Conservation (phyloP, 495 filamentous ascomycete species). For the Penicillium bovifimosum region DNA sequence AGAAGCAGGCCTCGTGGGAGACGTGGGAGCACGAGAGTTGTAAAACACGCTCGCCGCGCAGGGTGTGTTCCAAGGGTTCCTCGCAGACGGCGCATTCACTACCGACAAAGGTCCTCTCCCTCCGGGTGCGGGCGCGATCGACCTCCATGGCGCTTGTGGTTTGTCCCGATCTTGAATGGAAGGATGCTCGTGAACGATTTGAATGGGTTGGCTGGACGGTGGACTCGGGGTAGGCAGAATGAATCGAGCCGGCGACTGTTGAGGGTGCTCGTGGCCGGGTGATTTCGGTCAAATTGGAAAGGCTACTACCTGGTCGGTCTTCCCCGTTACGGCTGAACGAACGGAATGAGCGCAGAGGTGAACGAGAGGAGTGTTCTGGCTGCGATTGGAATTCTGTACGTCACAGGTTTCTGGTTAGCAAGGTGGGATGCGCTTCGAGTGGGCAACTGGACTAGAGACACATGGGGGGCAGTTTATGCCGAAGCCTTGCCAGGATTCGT, state of each 20-base stretch:
- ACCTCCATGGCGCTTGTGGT: conserved; percentile 73
- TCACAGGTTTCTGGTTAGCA: conserved; percentile 17
- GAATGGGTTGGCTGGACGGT: conserved; percentile 17
- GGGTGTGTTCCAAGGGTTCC: conserved; percentile 92
- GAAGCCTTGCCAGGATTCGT: conserved; percentile 1
- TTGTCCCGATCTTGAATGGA: conserved; percentile 45
- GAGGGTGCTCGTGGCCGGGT: conserved; percentile 29
- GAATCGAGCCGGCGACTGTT: conserved; percentile 16
- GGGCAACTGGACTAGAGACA: conserved; percentile 1
- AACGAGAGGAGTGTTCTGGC: conserved; percentile 34
- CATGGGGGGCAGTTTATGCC: background rate
- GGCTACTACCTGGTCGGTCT: conserved; percentile 29
- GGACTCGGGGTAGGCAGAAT: conserved; percentile 18
- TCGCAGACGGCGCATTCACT: conserved; percentile 95
- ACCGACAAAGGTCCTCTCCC: conserved; percentile 93
- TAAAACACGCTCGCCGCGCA: conserved; percentile 89
- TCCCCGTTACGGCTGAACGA: conserved; percentile 19
- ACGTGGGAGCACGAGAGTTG: conserved; percentile 97
- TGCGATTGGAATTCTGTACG: conserved; percentile 30
- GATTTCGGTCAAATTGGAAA: conserved; percentile 25
- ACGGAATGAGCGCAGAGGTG: conserved; percentile 32
- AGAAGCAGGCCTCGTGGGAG: conserved; percentile 97
- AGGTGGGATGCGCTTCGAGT: conserved; percentile 14
- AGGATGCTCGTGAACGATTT: conserved; percentile 40
- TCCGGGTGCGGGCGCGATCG: conserved; percentile 72